phyloP scores from a whole-genome alignment of 495 filamentous ascomycete genomes.

The Aspergillus carlsbadensis region DNA sequence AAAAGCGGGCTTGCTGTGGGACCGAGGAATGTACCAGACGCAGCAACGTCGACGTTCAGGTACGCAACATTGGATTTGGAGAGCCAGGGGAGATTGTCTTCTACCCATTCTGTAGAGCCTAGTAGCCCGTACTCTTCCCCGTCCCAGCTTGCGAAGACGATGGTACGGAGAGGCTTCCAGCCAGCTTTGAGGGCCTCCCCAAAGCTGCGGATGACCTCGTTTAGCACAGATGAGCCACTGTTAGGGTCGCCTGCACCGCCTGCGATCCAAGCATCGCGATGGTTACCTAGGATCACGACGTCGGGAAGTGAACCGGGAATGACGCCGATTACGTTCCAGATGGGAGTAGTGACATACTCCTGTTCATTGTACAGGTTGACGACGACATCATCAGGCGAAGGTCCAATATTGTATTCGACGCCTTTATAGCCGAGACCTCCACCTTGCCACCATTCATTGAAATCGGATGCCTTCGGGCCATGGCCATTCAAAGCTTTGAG shows the following conservation, averaged over 20 bases:
- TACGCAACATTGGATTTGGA: conserved; percentile 69
- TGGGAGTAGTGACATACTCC: conserved; percentile 82
- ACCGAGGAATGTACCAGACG: conserved; percentile 48
- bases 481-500: conserved; percentile 86
- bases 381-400: conserved; percentile 70
- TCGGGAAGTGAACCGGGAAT: conserved; percentile 88
- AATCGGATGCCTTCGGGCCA: conserved; percentile 74
- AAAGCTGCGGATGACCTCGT: conserved; percentile 84
- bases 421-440: conserved; percentile 77
- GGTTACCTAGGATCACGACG: conserved; percentile 90
- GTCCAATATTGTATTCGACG: conserved; percentile 89
- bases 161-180: conserved; percentile 86
- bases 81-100: conserved; percentile 86
- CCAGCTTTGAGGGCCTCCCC: conserved; percentile 69
- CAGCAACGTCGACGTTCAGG: conserved; percentile 68
- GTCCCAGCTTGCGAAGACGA: conserved; percentile 74
- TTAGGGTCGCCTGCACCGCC: conserved; percentile 85
- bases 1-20: conserved; percentile 68
- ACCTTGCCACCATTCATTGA: conserved; percentile 70
- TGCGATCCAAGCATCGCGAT: conserved; percentile 91
- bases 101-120: conserved; percentile 74
- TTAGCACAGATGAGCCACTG: conserved; percentile 83
- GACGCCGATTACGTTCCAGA: conserved; percentile 94
- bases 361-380: conserved; percentile 86
- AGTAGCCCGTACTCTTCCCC: conserved; percentile 72